Percentiles rank a stretch among this genome's conserved stretches.
Evolutionary conservation across 108 stramenopile species (phyloP).

Genomic region (Nitzschia sp.): DNA sequence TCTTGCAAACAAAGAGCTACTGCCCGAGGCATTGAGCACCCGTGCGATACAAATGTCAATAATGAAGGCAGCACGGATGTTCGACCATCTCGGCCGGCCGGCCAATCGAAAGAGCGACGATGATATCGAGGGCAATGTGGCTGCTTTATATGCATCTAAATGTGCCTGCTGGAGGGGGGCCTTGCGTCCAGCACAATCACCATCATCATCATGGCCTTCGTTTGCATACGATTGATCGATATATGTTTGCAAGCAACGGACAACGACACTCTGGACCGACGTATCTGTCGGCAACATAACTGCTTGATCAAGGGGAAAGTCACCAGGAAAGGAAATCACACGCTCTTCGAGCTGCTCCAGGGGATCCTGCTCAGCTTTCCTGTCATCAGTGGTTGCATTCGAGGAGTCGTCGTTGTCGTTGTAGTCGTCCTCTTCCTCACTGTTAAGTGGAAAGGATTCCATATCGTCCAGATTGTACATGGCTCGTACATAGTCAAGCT

Average conservation of each 20-base stretch:
- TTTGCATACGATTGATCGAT: slow-evolving; percentile 1
- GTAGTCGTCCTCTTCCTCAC: not conserved
- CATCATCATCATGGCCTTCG: not conserved
- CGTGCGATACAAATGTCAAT: slow-evolving; percentile 47
- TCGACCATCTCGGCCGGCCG: slow-evolving; percentile 34
- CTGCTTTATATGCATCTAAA: slow-evolving; percentile 12
- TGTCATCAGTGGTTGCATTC: too few relatives aligned
- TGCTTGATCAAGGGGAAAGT: not conserved
- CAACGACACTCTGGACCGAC: slow-evolving; percentile 15
- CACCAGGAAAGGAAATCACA: not conserved
- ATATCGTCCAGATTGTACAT: slow-evolving; percentile 44
- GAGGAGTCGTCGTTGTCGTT: not conserved
- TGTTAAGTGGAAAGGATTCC: slow-evolving; percentile 18
- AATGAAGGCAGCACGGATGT: slow-evolving; percentile 43
- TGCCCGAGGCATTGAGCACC: slow-evolving; percentile 3
- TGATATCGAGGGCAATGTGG: not conserved
- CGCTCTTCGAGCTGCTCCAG: not conserved
- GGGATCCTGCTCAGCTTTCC: not conserved
- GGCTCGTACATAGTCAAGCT: slow-evolving; percentile 41
- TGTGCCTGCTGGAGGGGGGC: not conserved
- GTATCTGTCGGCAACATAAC: slow-evolving; percentile 15
- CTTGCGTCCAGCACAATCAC: not conserved
- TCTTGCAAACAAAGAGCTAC: slow-evolving; percentile 7
- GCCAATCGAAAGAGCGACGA: not conserved
- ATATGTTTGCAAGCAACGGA: slow-evolving; percentile 26